Base-by-base conservation (phyloP, 1,284 basidiomycete genomes). In the Ustilago bromivora region DNA sequence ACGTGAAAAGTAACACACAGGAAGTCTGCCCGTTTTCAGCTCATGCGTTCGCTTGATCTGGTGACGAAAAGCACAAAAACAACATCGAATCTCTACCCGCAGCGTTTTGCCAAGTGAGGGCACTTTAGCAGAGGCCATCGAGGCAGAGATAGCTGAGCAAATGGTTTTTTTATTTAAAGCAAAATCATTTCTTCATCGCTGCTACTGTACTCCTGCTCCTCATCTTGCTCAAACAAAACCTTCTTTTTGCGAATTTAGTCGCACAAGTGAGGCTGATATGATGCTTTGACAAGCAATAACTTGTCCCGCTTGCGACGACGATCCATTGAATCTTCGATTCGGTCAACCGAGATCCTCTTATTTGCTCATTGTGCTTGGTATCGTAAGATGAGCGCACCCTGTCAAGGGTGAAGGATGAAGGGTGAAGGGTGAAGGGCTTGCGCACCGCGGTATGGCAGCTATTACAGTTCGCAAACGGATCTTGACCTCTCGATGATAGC, bases 31-130 rank as follows among this genome's bases (percentile, higher is more conserved):
- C 10, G 52, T 17, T 51, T 61, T 61, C 61, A 61, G 57, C 61
- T 57, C 60, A 72, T 59, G 64, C 43, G 10, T 61, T 66, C 70
- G 70, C 70, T 72, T 72, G 57, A 4, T 12, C 47, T 41, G 9
- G 1, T 15, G 32, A 19, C 19, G 12, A 35, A 31, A 62, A 62
- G 70, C 57, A 72, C 70, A 23, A 49, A 34, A 15, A 36, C 70
- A 72, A 67, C 70, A 72, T 72, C 64, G 57, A 66, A 60, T 52
- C 53, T 28, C 54, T 40, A 51, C n/a, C 40, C 23, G 38, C 19
- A 41, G 40, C 28, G 32, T 15, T 10, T 28, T 28, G 23, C 23
- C 23, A 17, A 12, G 11, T 38, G n/a, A 17, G 13, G 57, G 52
- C 64, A 66, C 35, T 51, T 34, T 4, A 38, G 34, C 51, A 59